A percentile compares a stretch with the other conserved stretches of the same genome.
Conservation (phyloP, 257 asterid genomes). For the Linaria vulgaris region DNA sequence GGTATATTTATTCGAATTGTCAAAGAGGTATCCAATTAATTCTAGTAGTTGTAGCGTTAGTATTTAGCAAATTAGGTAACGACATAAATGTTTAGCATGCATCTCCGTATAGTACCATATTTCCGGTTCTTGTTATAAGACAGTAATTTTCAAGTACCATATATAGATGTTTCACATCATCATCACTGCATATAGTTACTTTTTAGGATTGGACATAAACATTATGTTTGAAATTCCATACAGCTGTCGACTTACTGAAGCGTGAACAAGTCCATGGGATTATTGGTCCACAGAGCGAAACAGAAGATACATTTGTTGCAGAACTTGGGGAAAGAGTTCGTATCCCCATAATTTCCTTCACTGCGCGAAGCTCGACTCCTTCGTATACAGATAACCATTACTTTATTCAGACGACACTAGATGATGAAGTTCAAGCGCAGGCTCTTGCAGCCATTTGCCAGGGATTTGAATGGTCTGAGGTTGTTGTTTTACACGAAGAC, state of each 20-base stretch:
- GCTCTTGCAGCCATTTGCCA: constrained; percentile 52
- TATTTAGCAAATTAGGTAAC: no score
- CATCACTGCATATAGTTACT: no score
- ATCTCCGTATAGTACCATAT: no score
- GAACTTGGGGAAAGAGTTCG: constrained; percentile 43
- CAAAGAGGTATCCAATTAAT: no score
- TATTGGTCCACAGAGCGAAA: constrained; percentile 41
- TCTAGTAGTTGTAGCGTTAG: no score
- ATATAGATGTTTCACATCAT: no score
- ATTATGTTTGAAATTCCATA: constrained; percentile 2
- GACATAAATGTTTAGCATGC: no score
- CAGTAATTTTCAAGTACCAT: no score
- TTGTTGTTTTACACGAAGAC: constrained; percentile 51
- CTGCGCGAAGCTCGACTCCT: constrained; percentile 24
- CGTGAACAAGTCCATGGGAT: constrained; percentile 50
- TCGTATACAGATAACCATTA: constrained; percentile 24
- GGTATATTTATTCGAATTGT: no score
- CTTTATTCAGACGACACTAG: constrained; percentile 30
- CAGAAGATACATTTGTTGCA: constrained; percentile 36
- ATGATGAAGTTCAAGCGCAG: constrained; percentile 37
- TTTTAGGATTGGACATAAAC: not conserved
- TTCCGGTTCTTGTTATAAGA: no score
- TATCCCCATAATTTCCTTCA: constrained; percentile 46
- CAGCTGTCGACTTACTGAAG: constrained; percentile 48
- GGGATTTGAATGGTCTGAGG: constrained; percentile 46